Evolutionary conservation across 2,329 filamentous ascomycete species (phyloP).

Genomic region (Aureobasidium uvarum): DNA sequence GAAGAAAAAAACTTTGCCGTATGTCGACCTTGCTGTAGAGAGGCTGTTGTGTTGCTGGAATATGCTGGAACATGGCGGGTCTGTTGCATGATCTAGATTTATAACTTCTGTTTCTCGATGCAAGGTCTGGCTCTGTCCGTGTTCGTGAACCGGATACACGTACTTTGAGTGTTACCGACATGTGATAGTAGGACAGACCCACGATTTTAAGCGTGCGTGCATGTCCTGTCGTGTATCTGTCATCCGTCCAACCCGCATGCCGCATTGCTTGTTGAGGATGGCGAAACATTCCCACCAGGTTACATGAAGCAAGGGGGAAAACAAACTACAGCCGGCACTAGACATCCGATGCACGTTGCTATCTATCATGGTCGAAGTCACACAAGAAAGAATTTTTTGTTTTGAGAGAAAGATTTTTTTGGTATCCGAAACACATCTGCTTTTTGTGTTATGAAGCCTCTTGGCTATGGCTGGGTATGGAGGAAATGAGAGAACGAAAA

Average conservation of each 20-base stretch:
- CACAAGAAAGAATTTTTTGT: not conserved
- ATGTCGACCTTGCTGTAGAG: not conserved
- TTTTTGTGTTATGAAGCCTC: conserved; percentile 17
- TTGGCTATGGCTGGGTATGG: conserved; percentile 2
- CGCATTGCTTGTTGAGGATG: conserved; percentile 2
- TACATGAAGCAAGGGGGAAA: conserved; percentile 8
- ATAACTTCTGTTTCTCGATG: not conserved
- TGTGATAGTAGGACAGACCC: not conserved
- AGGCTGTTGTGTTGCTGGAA: not conserved
- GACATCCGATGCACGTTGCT: conserved; percentile 7
- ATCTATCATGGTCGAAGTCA: not conserved
- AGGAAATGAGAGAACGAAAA: conserved; percentile 5
- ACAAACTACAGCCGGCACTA: not conserved
- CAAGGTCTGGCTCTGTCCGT: not conserved
- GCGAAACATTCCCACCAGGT: not conserved
- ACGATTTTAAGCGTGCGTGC: conserved; percentile 5
- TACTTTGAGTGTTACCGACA: not conserved
- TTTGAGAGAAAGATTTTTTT: not conserved
- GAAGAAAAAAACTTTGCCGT: not conserved
- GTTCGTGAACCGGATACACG: not conserved
- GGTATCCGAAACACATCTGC: conserved; percentile 21
- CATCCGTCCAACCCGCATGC: conserved; percentile 3
- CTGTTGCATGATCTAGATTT: not conserved
- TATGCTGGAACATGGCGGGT: not conserved
- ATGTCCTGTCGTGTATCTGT: conserved; percentile 14